Percentiles rank a stretch among this genome's conserved stretches.
phyloP scores from a whole-genome alignment of 805 yeast species.

The Nakazawaea ernobii region DNA sequence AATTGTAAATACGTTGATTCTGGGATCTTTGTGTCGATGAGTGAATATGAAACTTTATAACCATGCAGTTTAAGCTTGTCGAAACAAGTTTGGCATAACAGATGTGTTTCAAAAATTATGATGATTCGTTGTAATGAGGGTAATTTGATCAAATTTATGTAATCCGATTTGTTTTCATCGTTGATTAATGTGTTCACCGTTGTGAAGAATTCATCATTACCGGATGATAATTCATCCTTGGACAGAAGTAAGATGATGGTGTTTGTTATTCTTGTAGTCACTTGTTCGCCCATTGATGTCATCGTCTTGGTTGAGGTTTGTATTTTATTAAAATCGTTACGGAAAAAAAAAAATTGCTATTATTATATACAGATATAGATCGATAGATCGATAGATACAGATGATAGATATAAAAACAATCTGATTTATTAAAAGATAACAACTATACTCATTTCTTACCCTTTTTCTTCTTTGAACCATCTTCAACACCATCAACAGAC shows the following conservation, averaged over 20 bases:
- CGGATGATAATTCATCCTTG: neutral
- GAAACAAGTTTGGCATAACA: conserved; percentile 14
- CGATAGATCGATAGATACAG: conserved; percentile 4
- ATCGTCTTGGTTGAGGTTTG: no score
- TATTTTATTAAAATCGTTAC: no score
- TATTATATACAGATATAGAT: no score
- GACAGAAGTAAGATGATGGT: neutral
- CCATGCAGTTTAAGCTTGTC: conserved; percentile 14
- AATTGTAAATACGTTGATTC: conserved; percentile 9
- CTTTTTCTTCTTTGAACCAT: conserved; percentile 9
- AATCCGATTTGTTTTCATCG: conserved; percentile 12
- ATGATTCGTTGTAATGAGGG: conserved; percentile 22
- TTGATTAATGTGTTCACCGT: neutral
- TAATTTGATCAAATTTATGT: conserved; percentile 17
- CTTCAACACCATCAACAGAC: conserved; percentile 6
- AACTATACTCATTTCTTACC: conserved; percentile 1
- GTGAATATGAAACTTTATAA: conserved; percentile 11
- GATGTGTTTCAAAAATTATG: conserved; percentile 18
- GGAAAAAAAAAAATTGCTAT: no score
- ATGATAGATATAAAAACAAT: neutral
- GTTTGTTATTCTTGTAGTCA: neutral
- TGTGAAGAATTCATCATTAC: neutral
- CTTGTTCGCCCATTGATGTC: no score
- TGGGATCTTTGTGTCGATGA: conserved; percentile 5
- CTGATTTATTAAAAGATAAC: neutral